These are phyloP conservation scores for Rhizopogon sp. DNA, from an alignment of 768 basidiomycete genomes.

Conservation along the genomic window DNA sequence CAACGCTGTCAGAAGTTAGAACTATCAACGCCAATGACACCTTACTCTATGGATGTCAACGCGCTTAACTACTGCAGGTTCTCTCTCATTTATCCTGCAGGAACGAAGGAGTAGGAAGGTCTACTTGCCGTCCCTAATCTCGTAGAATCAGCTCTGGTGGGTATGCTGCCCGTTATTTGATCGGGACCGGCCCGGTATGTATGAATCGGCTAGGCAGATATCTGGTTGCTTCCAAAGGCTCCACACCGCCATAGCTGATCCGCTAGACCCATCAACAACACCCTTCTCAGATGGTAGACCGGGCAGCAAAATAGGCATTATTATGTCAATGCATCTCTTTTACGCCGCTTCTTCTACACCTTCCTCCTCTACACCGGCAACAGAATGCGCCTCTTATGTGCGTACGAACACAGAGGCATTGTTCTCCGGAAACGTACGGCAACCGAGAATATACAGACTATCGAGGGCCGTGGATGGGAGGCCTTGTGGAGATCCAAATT, in stretches of 20 bases:
- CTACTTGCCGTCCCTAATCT: slow-evolving; percentile 83
- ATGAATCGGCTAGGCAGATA: slow-evolving; percentile 56
- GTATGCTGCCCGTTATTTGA: slow-evolving; percentile 8
- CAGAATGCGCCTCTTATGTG: slow-evolving; percentile 56
- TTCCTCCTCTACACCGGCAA: slow-evolving; percentile 23
- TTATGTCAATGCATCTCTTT: slow-evolving; percentile 83
- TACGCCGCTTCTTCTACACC: slow-evolving; percentile 24
- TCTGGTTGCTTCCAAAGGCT: slow-evolving; percentile 82
- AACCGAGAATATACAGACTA: slow-evolving; percentile 32
- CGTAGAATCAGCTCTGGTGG: slow-evolving; percentile 78
- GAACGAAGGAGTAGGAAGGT: slow-evolving; percentile 25
- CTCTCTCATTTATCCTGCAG: slow-evolving; percentile 46
- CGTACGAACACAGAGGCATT: slow-evolving; percentile 84
- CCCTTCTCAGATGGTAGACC: slow-evolving; percentile 40
- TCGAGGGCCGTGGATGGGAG: slow-evolving; percentile 78
- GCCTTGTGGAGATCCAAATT: slow-evolving; percentile 58
- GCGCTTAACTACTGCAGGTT: slow-evolving; percentile 92
- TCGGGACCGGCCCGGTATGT: neutral
- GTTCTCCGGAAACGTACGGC: slow-evolving; percentile 50
- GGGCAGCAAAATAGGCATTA: slow-evolving; percentile 68
- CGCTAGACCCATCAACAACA: slow-evolving; percentile 22
- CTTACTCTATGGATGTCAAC: slow-evolving; percentile 81
- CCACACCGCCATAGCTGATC: slow-evolving; percentile 81
- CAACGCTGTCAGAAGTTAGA: slow-evolving; percentile 41
- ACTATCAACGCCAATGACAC: slow-evolving; percentile 43